phyloP scores from a whole-genome alignment of 768 basidiomycete species.

The Lyophyllum semitale region DNA sequence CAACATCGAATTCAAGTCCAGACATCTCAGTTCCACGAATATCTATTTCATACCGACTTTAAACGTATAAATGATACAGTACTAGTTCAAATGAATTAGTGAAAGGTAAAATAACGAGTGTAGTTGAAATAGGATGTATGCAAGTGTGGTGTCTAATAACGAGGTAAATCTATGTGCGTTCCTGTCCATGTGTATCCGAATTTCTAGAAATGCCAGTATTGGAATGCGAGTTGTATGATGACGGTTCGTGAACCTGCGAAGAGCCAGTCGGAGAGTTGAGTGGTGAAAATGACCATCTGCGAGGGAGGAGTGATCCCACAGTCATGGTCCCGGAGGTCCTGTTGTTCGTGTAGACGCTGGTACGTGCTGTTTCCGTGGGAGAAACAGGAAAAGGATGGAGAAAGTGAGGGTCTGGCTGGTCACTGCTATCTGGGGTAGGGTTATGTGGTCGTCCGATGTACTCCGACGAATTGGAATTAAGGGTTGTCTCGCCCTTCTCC shows the following conservation, averaged over 20 bases:
- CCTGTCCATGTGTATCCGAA: constrained; percentile 2
- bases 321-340: constrained; percentile 36
- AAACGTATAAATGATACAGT: not conserved
- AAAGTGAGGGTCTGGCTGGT: constrained; percentile 39
- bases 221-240: constrained; percentile 11
- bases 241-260: constrained; percentile 13
- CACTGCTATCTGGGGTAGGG: constrained; percentile 52
- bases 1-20: not conserved
- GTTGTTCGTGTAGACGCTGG: constrained; percentile 32
- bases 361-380: constrained; percentile 36
- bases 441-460: constrained; percentile 42
- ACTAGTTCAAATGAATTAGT: constrained; percentile 3
- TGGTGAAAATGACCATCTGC: constrained; percentile 38
- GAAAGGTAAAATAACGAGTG: constrained; percentile 8
- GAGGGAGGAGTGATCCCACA: constrained; percentile 38
- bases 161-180: constrained; percentile 4
- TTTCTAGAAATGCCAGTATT: constrained; percentile 7
- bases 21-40: not conserved
- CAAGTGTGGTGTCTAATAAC: not conserved
- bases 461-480: constrained; percentile 12
- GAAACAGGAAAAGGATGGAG: constrained; percentile 49
- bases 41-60: not conserved
- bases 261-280: constrained; percentile 18
- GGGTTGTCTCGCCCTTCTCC: constrained; percentile 35
- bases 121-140: not conserved